Conservation (phyloP, 75 land plant species). For the Azolla pinnata region DNA sequence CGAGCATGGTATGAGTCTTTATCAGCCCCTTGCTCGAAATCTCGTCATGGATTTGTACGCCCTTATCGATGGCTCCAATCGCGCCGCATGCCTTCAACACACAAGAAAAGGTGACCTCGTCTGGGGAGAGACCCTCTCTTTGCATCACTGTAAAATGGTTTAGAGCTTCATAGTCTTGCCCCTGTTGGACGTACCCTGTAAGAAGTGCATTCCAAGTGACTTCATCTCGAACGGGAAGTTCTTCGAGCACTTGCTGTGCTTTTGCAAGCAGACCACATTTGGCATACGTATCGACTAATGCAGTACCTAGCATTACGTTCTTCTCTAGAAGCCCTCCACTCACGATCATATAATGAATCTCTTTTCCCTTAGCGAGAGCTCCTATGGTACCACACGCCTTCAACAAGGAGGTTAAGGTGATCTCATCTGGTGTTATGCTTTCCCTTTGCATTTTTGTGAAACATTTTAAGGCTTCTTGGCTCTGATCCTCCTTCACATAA, state of each 20-base stretch:
- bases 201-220: constrained; percentile 15
- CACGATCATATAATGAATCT: constrained; percentile 11
- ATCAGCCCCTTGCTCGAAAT: constrained; percentile 6
- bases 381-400: constrained; percentile 3
- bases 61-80: constrained; percentile 2
- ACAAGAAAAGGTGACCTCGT: constrained; percentile 1
- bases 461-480: constrained; percentile 4
- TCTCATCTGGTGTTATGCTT: not conserved
- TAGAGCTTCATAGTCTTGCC: constrained; percentile 9
- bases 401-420: constrained; percentile 2
- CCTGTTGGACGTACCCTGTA: constrained; percentile 10
- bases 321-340: constrained; percentile 22
- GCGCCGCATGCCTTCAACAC: constrained; percentile 12
- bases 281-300: constrained; percentile 12
- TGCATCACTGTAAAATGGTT: constrained; percentile 7
- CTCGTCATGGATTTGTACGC: constrained; percentile 1
- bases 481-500: constrained; percentile 8
- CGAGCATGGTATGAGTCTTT: not conserved
- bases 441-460: constrained; percentile 6
- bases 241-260: constrained; percentile 9
- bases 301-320: constrained; percentile 6
- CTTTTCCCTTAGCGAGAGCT: constrained; percentile 10
- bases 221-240: constrained; percentile 2
- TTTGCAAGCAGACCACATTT: constrained; percentile 10
- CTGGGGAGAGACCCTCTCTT: constrained; percentile 4